Evolutionary conservation across 805 yeast species (phyloP), one percentile per base, ranked within the genome.

Genomic region (Saturnispora hagleri): DNA sequence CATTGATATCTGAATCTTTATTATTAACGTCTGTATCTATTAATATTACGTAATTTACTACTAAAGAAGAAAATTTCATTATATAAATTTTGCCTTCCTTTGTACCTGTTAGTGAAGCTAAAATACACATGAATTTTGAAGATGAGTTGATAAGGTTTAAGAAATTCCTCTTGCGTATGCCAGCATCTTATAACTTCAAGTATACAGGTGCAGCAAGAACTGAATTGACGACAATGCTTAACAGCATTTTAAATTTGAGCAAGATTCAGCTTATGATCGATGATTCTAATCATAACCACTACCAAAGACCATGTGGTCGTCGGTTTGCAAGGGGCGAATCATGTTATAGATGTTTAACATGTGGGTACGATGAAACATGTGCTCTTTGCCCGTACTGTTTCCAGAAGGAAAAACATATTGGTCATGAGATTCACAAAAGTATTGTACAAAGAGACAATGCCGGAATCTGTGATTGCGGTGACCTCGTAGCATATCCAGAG

Each of bases 391-490:
- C 82, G 10, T 70, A 75, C 53, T 90, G 98, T 63, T 90, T 73
- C 67, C 79, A 82, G 47, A 79, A 81, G 2, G 80, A 78, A 4
- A 73, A 76, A 51, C 98, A 90, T 66, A 62, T 63, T 35, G 91
- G 81, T 44, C 98, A 90, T 64, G 77, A 80, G 46, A 82, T 86
- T 8, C 78, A 82, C 51, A 76, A 81, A 17, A 73, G 79, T 40
- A 79, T 86, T 6, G 77, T 84, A 52, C 79, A 78, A 43, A 72
- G 86, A 49, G 85, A 80, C 54, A 84, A 74, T 53, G 79, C 90
- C 38, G 93, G 93, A 0, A 85, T 84, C 18, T 86, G 95, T 64
- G 96, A 88, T 61, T 88, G 96, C 65, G 96, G 96, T 4, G 96
- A 89, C 60, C 79, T 81, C 0, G 95, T 86, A 61, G 95, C 95